Percentiles rank a stretch among this genome's conserved stretches.
These are phyloP conservation scores for Blastocystis sp. DNA, from an alignment of 352 stramenopile genomes.

Conservation along the genomic window DNA sequence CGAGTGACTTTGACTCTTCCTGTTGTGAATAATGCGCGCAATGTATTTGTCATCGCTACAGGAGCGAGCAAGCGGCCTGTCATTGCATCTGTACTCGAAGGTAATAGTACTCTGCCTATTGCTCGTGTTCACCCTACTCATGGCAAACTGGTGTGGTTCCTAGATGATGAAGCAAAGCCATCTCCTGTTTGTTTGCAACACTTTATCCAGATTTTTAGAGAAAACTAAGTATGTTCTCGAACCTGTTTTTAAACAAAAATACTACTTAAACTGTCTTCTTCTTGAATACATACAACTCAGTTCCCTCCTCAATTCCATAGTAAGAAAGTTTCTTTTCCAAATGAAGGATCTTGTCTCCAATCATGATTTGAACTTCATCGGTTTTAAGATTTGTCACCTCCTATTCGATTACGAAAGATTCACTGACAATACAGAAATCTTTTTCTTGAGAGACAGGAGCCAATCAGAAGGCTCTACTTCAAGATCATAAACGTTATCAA, in stretches of 20 bases:
- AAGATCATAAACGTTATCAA: slow-evolving; percentile 52
- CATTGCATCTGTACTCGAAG: slow-evolving; percentile 71
- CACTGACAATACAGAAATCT: slow-evolving; percentile 4
- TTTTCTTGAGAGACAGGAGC: slow-evolving; percentile 32
- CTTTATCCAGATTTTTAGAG: not conserved
- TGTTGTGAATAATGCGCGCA: slow-evolving; percentile 80
- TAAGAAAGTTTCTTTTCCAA: slow-evolving; percentile 60
- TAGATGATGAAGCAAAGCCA: slow-evolving; percentile 71
- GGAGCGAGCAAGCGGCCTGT: slow-evolving; percentile 76
- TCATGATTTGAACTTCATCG: slow-evolving; percentile 50
- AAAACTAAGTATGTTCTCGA: not conserved
- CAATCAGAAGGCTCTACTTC: slow-evolving; percentile 41
- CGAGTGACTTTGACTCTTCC: slow-evolving; percentile 93
- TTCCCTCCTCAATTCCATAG: slow-evolving; percentile 51
- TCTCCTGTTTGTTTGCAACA: not conserved
- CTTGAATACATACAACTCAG: slow-evolving; percentile 56
- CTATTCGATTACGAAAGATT: not conserved
- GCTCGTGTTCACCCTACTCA: slow-evolving; percentile 71
- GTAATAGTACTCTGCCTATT: slow-evolving; percentile 70
- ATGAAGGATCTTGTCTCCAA: slow-evolving; percentile 57
- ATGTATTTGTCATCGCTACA: slow-evolving; percentile 82
- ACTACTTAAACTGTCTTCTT: slow-evolving; percentile 57
- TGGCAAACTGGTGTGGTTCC: slow-evolving; percentile 76
- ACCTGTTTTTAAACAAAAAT: not conserved
- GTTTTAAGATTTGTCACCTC: slow-evolving; percentile 11